A percentile compares a stretch with the other conserved stretches of the same genome.
phyloP scores from a whole-genome alignment of 345 rosid species.

The Populus alba region DNA sequence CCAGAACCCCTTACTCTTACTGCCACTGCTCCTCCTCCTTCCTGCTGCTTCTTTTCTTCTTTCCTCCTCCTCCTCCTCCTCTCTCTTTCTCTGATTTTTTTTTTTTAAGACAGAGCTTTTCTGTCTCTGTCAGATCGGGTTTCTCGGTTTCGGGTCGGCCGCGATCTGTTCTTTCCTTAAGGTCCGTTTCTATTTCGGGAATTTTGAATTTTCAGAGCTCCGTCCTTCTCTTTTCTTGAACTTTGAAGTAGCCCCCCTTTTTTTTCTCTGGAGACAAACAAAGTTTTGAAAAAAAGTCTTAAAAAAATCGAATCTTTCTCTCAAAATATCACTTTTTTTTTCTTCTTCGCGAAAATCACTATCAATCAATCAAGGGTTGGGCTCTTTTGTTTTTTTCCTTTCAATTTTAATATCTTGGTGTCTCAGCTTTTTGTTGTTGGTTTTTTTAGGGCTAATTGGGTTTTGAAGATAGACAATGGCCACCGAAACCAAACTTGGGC shows the following conservation, averaged over 20 bases:
- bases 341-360: not conserved
- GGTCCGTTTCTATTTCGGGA: not conserved
- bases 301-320: not conserved
- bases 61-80: not conserved
- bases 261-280: not conserved
- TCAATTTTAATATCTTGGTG: not conserved
- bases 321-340: not conserved
- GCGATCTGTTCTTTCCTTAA: constrained; percentile 10
- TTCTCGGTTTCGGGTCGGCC: constrained; percentile 5
- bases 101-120: constrained; percentile 1
- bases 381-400: not conserved
- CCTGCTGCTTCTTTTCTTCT: too few relatives aligned
- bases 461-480: constrained; percentile 33
- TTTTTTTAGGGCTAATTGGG: constrained; percentile 15
- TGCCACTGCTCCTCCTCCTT: too few relatives aligned
- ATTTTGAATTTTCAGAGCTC: not conserved
- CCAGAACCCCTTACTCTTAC: not conserved
- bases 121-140: constrained; percentile 3
- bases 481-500: constrained; percentile 20
- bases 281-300: not conserved
- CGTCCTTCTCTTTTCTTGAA: not conserved
- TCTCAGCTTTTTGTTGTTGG: not conserved
- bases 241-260: not conserved
- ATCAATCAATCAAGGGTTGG: not conserved
- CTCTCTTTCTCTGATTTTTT: not conserved